Evolutionary conservation across 2,329 filamentous ascomycete genomes (phyloP).

Genomic region (Domatiomyces catenatus): DNA sequence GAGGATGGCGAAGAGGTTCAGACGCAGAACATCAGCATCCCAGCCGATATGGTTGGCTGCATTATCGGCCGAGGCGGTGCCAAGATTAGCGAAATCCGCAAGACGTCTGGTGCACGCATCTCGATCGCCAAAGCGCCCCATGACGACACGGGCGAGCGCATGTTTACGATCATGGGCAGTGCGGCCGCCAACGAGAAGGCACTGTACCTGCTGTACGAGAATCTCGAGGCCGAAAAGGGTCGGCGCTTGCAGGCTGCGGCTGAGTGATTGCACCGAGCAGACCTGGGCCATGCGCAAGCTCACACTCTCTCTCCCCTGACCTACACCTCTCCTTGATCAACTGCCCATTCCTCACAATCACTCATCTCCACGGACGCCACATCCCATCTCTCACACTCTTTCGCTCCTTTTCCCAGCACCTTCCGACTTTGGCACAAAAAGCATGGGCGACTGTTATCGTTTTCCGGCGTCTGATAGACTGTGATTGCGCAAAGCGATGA

Average conservation of each 20-base stretch:
- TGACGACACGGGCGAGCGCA: constrained; percentile 92
- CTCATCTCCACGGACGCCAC: neutral
- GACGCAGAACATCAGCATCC: constrained; percentile 98
- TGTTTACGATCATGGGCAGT: constrained; percentile 99
- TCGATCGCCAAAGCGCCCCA: constrained; percentile 95
- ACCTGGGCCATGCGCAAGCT: neutral
- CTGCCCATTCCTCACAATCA: constrained; percentile 4
- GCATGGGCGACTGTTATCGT: constrained; percentile 14
- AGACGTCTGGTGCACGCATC: constrained; percentile 89
- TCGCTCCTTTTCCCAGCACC: constrained; percentile 3
- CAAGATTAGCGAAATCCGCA: constrained; percentile 98
- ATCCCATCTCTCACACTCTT: constrained; percentile 6
- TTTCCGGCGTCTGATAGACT: constrained; percentile 16
- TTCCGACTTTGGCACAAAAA: constrained; percentile 12
- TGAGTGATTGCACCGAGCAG: constrained; percentile 27
- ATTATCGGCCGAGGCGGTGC: constrained; percentile 90
- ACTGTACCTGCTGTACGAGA: constrained; percentile 92
- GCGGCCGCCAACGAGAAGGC: constrained; percentile 89
- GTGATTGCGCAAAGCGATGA: constrained; percentile 17
- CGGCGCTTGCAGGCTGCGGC: constrained; percentile 68
- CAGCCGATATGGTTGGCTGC: constrained; percentile 98
- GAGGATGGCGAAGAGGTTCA: constrained; percentile 96
- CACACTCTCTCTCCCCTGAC: constrained; percentile 1
- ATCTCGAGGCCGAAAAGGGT: constrained; percentile 98
- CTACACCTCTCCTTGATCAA: constrained; percentile 1